Evolutionary conservation across 495 filamentous ascomycete genomes (phyloP).

Genomic region (Echria macrotheca): DNA sequence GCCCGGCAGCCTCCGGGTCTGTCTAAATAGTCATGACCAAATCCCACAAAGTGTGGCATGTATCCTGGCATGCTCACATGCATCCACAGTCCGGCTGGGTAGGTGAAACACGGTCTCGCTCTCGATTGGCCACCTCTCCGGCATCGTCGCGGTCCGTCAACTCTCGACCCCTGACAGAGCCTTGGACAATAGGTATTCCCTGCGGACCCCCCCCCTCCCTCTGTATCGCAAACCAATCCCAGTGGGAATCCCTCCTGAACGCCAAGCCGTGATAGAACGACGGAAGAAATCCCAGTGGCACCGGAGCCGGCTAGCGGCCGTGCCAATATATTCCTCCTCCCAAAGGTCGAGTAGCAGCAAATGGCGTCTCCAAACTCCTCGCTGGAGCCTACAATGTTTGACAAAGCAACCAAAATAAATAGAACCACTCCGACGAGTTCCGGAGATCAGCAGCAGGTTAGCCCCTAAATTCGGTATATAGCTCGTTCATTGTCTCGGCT

Average conservation of each 20-base stretch:
- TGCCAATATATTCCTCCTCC: too few species aligned
- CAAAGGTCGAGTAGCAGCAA: slow-evolving; percentile 1
- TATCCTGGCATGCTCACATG: not conserved
- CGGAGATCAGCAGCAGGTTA: too few species aligned
- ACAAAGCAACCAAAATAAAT: slow-evolving; percentile 7
- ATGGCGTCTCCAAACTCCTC: slow-evolving; percentile 13
- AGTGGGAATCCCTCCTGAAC: not conserved
- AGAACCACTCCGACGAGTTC: too few species aligned
- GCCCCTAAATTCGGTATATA: too few species aligned
- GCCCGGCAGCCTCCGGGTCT: not conserved
- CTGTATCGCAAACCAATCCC: not conserved
- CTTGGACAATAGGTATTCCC: not conserved
- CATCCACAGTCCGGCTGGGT: not conserved
- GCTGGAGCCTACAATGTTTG: slow-evolving; percentile 12
- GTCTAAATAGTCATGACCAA: slow-evolving; percentile 4
- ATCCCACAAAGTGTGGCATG: not conserved
- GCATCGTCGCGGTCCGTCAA: not conserved
- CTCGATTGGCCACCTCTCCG: not conserved
- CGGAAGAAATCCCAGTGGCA: not conserved
- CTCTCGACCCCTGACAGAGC: not conserved
- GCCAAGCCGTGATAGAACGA: slow-evolving; percentile 2
- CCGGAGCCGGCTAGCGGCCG: too few species aligned
- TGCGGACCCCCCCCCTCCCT: not conserved
- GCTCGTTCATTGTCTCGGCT: too few species aligned
- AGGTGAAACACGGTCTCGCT: not conserved